Percentiles rank a stretch among this genome's conserved stretches.
These are phyloP conservation scores for Gossypium arboreum DNA, from an alignment of 345 rosid species.

Conservation along the genomic window DNA sequence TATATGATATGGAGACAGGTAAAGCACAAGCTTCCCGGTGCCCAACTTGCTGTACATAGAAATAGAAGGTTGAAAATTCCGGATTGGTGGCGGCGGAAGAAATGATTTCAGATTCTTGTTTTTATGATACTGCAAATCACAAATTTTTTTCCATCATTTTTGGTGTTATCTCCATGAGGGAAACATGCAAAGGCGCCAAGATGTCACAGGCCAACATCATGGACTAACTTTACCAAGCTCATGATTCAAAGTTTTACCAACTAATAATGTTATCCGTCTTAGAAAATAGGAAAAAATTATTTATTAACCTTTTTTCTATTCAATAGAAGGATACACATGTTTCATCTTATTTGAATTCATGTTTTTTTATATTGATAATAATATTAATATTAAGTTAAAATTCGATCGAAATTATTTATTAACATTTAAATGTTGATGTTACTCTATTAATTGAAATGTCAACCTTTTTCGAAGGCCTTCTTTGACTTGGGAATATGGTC, in stretches of 20 bases:
- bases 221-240: conserved; percentile 6
- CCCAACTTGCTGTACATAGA: conserved; percentile 67
- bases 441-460: too few species aligned
- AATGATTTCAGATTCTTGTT: conserved; percentile 23
- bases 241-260: not conserved
- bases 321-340: too few species aligned
- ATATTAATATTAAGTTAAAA: too few species aligned
- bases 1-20: conserved; percentile 89
- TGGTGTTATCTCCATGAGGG: not conserved
- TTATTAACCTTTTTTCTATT: too few species aligned
- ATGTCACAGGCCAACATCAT: conserved; percentile 1
- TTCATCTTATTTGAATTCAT: too few species aligned
- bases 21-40: conserved; percentile 66
- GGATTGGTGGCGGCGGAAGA: conserved; percentile 69
- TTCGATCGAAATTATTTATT: too few species aligned
- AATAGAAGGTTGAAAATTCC: conserved; percentile 71
- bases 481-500: too few species aligned
- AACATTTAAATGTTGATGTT: too few species aligned
- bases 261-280: too few species aligned
- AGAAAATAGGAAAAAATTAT: too few species aligned
- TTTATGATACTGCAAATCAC: conserved; percentile 35
- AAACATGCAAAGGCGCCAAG: conserved; percentile 15
- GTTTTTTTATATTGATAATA: too few species aligned
- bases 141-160: conserved; percentile 11
- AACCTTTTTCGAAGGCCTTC: too few species aligned